Base-by-base conservation (phyloP, 2,329 filamentous ascomycete species). In the Diplodia corticola region DNA sequence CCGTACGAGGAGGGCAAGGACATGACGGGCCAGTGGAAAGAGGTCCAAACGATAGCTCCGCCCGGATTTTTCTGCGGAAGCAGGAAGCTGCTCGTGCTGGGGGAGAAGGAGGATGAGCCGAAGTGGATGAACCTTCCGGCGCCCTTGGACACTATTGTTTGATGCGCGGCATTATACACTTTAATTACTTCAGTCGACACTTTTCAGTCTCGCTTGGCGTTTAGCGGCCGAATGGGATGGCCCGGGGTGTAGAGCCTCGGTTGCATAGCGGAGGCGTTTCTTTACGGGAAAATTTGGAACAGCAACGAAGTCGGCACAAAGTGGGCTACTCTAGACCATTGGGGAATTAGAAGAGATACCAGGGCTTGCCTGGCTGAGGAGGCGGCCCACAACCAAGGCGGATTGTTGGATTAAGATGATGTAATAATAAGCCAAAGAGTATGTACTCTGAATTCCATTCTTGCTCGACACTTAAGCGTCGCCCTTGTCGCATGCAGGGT, bases 1-100 rank as follows among this genome's bases (percentile, higher is more conserved):
- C 72, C 75, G 24, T 76, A 73, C 49, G 72, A 71, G 40, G 73
- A 72, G 33, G 65, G 67, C 20, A 68, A 65, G 3, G 73, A 75
- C 33, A 66, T 72, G 20, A 69, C 67, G 5, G 76, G 76, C n/a
- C 70, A 73, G 33, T 77, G 70, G 49, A 33, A 65, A 12, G 67
- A 83, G 67, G 81, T 84, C 6, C 80, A 85, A 68, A 84, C 84
- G 71, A 78, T 85, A 51, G 83, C 83, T 0, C 84, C 83, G 0
- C 84, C 84, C 0, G 84, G 84, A 1, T 86, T 85, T 67, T 87
- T 84, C 72, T 88, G 86, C 72, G 85, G 84, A 7, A 80, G 82
- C 3, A 77, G 83, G 30, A 82, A 84, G 70, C 78, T 88, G 73
- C 80, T 83, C n/a, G 78, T 83, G 5, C 75, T 84, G 63, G 78